Evolutionary conservation across 768 basidiomycete genomes (phyloP).

Genomic region (Suillus bovinus): DNA sequence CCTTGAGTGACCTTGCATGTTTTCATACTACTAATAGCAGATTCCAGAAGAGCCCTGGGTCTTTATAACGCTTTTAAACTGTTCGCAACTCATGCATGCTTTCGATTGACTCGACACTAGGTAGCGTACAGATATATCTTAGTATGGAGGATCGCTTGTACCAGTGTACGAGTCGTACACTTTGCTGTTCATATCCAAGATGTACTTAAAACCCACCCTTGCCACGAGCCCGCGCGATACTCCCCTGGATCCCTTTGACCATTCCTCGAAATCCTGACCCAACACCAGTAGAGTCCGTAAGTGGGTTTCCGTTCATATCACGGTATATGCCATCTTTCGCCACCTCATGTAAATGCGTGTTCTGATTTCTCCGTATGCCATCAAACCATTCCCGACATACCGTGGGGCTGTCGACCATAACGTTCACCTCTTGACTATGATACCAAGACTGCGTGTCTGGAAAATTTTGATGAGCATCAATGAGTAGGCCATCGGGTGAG

Average conservation of each 20-base stretch:
- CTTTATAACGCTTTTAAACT: too few species aligned
- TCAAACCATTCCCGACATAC: conserved; percentile 59
- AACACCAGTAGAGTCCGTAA: conserved; percentile 39
- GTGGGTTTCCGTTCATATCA: conserved; percentile 44
- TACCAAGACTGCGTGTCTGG: conserved; percentile 68
- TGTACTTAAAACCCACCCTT: conserved; percentile 38
- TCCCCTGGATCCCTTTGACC: conserved; percentile 43
- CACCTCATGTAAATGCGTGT: conserved; percentile 49
- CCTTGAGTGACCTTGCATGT: too few species aligned
- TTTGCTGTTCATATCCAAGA: not conserved
- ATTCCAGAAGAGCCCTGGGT: too few species aligned
- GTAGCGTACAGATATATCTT: too few species aligned
- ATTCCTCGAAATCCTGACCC: conserved; percentile 39
- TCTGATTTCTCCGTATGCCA: conserved; percentile 52
- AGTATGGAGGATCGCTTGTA: too few species aligned
- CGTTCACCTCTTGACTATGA: conserved; percentile 71
- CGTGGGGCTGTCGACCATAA: conserved; percentile 57
- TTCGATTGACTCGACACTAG: too few species aligned
- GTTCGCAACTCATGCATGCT: too few species aligned
- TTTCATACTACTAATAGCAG: too few species aligned
- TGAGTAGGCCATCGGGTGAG: not conserved
- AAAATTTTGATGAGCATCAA: conserved; percentile 5
- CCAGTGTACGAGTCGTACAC: not conserved
- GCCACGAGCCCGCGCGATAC: conserved; percentile 43
- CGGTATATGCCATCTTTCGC: conserved; percentile 59